Percentiles rank a stretch among this genome's conserved stretches.
These are phyloP conservation scores for Salicornia ramosissima DNA, from an alignment of 148 eudicot species.

Conservation along the genomic window DNA sequence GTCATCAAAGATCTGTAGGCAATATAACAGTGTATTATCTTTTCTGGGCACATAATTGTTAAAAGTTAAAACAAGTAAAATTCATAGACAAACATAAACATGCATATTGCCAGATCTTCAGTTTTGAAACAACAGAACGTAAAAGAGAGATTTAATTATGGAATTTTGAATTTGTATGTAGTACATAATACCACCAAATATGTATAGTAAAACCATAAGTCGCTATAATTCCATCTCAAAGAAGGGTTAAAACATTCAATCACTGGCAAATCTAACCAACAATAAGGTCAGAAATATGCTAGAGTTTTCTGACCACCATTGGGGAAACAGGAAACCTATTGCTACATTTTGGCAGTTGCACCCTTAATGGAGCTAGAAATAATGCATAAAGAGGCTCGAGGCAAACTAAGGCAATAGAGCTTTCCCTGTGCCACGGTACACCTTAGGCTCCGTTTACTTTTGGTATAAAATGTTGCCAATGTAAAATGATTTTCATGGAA, in stretches of 20 bases:
- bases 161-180: neutral
- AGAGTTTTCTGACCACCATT: too few species aligned
- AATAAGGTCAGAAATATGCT: too few species aligned
- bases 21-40: slow-evolving; percentile 1
- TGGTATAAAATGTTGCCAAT: too few species aligned
- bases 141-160: neutral
- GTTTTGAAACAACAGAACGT: neutral
- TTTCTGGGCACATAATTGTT: neutral
- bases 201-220: neutral
- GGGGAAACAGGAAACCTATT: too few species aligned
- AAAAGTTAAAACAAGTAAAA: neutral
- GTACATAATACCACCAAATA: neutral
- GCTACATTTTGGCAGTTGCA: too few species aligned
- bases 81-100: neutral
- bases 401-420: too few species aligned
- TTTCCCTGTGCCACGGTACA: too few species aligned
- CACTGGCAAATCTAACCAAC: neutral
- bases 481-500: too few species aligned
- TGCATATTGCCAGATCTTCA: neutral
- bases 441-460: too few species aligned
- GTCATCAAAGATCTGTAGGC: slow-evolving; percentile 50
- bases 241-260: neutral
- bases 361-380: too few species aligned
- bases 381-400: too few species aligned
- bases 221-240: neutral